These are phyloP conservation scores for Agaricus sinodeliciosus DNA, from an alignment of 768 basidiomycete species.

Conservation along the genomic window DNA sequence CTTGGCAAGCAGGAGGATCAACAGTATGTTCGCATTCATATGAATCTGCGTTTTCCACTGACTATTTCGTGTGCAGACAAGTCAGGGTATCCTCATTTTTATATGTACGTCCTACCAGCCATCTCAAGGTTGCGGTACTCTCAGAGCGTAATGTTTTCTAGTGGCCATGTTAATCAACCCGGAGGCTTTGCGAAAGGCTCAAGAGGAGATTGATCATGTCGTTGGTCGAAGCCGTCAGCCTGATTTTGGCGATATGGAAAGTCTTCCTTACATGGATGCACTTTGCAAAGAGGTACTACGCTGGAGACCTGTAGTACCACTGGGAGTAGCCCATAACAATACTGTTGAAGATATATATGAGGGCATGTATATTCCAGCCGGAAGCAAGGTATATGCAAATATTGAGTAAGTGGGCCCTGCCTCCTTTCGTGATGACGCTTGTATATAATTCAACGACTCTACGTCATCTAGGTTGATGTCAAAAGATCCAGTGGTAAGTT, in stretches of 20 bases:
- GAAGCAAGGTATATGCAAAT: not conserved
- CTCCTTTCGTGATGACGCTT: too few species aligned
- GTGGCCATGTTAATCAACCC: conserved; percentile 13
- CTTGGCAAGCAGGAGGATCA: too few species aligned
- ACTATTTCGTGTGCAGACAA: too few species aligned
- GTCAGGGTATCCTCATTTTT: too few species aligned
- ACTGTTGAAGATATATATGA: conserved; percentile 13
- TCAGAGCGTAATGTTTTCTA: conserved; percentile 17
- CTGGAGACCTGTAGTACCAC: not conserved
- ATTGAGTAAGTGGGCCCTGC: not conserved
- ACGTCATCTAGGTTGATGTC: too few species aligned
- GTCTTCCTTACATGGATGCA: conserved; percentile 12
- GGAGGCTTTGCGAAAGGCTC: conserved; percentile 11
- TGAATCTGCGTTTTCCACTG: too few species aligned
- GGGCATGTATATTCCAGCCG: conserved; percentile 2
- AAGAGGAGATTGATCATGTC: conserved; percentile 14
- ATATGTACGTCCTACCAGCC: too few species aligned
- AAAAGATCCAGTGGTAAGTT: too few species aligned
- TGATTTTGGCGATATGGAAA: conserved; percentile 8
- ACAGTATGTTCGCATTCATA: too few species aligned
- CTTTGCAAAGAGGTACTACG: conserved; percentile 11
- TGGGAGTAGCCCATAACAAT: conserved; percentile 13
- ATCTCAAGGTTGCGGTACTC: too few species aligned
- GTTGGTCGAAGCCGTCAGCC: conserved; percentile 13
- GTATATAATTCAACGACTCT: too few species aligned